A percentile compares a stretch with the other conserved stretches of the same genome.
These are phyloP conservation scores for Blastocystis sp. DNA, from an alignment of 352 stramenopile species.

Conservation along the genomic window DNA sequence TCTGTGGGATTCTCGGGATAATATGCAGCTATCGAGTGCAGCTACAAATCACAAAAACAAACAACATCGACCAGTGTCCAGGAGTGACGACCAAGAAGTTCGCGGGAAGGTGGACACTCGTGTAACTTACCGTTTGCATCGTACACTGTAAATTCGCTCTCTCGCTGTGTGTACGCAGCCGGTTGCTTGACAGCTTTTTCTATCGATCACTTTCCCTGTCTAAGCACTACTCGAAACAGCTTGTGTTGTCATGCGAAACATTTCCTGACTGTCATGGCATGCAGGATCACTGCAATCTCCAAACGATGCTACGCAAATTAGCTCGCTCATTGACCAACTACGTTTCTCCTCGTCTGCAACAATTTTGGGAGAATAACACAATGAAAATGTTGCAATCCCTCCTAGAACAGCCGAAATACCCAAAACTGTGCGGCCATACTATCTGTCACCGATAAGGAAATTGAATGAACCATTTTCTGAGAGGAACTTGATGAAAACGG, in stretches of 20 bases:
- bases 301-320: neutral
- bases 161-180: conserved; percentile 19
- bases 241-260: conserved; percentile 49
- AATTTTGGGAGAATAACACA: neutral
- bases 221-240: neutral
- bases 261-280: conserved; percentile 59
- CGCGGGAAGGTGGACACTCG: conserved; percentile 74
- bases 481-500: neutral
- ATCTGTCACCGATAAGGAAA: neutral
- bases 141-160: conserved; percentile 50
- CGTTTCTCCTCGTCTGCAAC: neutral
- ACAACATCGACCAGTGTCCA: conserved; percentile 73
- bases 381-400: neutral
- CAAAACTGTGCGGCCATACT: neutral
- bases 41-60: conserved; percentile 66
- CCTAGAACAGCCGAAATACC: neutral
- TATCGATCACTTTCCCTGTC: neutral
- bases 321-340: neutral
- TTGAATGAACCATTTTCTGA: neutral
- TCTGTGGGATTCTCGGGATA: conserved; percentile 77
- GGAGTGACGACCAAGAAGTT: conserved; percentile 76
- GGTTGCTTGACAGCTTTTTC: conserved; percentile 53
- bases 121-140: conserved; percentile 47
- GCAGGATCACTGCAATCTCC: conserved; percentile 22
- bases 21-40: conserved; percentile 82